phyloP scores from a whole-genome alignment of 1,139 yeast species.

The Lodderomyces beijingensis region DNA sequence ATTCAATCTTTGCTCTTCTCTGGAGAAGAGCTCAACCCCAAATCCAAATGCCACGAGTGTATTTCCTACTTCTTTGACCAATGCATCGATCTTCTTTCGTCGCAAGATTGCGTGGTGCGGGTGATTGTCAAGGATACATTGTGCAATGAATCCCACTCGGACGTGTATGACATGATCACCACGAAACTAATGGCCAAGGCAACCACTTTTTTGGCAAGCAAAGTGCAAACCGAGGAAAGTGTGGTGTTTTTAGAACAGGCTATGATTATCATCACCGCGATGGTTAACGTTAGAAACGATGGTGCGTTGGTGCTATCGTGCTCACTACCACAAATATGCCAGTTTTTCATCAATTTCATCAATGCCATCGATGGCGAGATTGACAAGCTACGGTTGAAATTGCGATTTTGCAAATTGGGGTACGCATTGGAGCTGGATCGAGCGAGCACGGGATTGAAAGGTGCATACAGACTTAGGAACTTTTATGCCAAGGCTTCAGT shows the following conservation, averaged over 20 bases:
- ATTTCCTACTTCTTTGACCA: slow-evolving; percentile 46
- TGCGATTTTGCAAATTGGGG: slow-evolving; percentile 55
- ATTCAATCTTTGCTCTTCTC: slow-evolving; percentile 14
- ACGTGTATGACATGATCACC: slow-evolving; percentile 35
- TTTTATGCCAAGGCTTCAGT: slow-evolving; percentile 53
- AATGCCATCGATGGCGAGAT: slow-evolving; percentile 29
- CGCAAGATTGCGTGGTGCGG: slow-evolving; percentile 47
- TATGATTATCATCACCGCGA: slow-evolving; percentile 33
- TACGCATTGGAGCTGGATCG: slow-evolving; percentile 45
- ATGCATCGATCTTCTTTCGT: slow-evolving; percentile 46
- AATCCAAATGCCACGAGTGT: slow-evolving; percentile 13
- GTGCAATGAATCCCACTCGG: slow-evolving; percentile 45
- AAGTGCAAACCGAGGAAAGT: slow-evolving; percentile 25
- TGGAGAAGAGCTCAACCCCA: slow-evolving; percentile 13
- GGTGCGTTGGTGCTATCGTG: slow-evolving; percentile 37
- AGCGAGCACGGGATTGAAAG: slow-evolving; percentile 39
- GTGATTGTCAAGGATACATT: slow-evolving; percentile 43
- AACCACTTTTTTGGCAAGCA: slow-evolving; percentile 22
- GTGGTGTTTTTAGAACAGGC: slow-evolving; percentile 38
- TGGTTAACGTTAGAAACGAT: slow-evolving; percentile 32
- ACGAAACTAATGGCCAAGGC: slow-evolving; percentile 29
- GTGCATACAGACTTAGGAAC: slow-evolving; percentile 59
- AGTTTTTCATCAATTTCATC: slow-evolving; percentile 29
- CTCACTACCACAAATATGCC: slow-evolving; percentile 30
- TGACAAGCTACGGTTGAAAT: slow-evolving; percentile 46